phyloP scores from a whole-genome alignment of 163 green algal species.

The Coccomyxa subellipsoidea region DNA sequence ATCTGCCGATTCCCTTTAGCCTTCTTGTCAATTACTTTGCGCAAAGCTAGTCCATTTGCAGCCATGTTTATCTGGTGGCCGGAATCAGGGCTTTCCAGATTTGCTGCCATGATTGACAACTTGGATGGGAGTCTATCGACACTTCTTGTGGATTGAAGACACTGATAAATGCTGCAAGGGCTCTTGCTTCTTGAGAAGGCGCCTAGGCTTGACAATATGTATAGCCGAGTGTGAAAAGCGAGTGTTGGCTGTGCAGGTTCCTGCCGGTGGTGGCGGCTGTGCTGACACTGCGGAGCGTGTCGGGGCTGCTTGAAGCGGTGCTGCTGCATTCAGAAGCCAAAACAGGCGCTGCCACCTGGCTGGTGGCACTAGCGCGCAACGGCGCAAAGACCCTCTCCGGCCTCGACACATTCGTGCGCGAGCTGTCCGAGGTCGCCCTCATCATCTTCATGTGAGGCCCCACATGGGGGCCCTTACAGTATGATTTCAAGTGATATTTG shows the following conservation, averaged over 20 bases:
- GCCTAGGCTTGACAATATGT: background rate
- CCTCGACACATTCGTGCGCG: background rate
- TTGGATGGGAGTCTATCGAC: too few relatives aligned
- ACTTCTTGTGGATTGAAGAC: too few relatives aligned
- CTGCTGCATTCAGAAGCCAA: constrained; percentile 8
- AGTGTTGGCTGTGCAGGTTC: background rate
- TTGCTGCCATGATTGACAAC: too few relatives aligned
- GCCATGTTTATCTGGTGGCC: too few relatives aligned
- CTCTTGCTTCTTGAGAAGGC: too few relatives aligned
- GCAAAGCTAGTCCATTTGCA: too few relatives aligned
- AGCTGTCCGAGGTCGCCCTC: background rate
- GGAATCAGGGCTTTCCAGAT: too few relatives aligned
- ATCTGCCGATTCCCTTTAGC: background rate
- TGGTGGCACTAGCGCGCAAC: background rate
- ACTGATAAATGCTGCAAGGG: background rate
- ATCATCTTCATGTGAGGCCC: constrained; percentile 5
- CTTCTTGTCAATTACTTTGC: background rate
- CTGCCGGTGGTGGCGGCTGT: constrained; percentile 17
- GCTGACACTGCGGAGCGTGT: constrained; percentile 4
- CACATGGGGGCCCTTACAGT: background rate
- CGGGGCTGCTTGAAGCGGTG: constrained; percentile 15
- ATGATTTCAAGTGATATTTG: too few relatives aligned
- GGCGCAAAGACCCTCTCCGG: background rate
- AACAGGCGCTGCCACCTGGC: too few relatives aligned
- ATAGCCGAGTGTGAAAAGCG: background rate